Base-by-base conservation (phyloP, 2,329 filamentous ascomycete genomes). In the Leptographium lundbergii region DNA sequence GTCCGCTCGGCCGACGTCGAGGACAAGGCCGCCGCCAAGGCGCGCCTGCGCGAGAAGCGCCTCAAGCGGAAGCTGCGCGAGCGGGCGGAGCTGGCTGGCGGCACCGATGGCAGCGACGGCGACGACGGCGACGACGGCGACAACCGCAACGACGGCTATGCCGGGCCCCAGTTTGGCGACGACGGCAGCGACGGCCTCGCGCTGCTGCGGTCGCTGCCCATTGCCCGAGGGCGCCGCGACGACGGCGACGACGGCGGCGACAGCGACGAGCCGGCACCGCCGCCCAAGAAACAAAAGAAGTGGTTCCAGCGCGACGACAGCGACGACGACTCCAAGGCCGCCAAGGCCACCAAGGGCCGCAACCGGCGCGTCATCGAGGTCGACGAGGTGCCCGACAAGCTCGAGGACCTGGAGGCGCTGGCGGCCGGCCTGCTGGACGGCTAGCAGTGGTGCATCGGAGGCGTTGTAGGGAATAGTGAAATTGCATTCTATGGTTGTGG, bases 21-120 rank as follows among this genome's bases (percentile, higher is more conserved):
- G 62, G 94, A 99, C 73, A 96, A 96, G 76, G 81, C 82, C 64
- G 71, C 87, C 17, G 90, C 84, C 42, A 90, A 86, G 75, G 81
- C 88, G 70, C 91, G 90, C 80, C 84, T 80, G 69, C 79, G 81
- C 66, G 87, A 88, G 72, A 94, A 90, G 79, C 78, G 80, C 61
- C 82, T 87, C 66, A 90, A 86, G 75, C 76, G 81, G 63, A 92
- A 88, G 75, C 82, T 81, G 51, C 75, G 85, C 66, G 85, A 82
- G 67, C 71, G 70, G 36, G 74, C 72, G 47, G 67, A 51, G 54
- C 19, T 45, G 25, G 25, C 45, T 27, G 36, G 48, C 64, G 75
- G 81, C 24, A 64, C 61, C 10, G 60, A 56, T 10, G 61, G 48
- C 34, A 61, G 60, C 19, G 59, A 71, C 36, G 67, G 63, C 32